Evolutionary conservation across 2,329 filamentous ascomycete genomes (phyloP).

Genomic region (Aureobasidium zeae): DNA sequence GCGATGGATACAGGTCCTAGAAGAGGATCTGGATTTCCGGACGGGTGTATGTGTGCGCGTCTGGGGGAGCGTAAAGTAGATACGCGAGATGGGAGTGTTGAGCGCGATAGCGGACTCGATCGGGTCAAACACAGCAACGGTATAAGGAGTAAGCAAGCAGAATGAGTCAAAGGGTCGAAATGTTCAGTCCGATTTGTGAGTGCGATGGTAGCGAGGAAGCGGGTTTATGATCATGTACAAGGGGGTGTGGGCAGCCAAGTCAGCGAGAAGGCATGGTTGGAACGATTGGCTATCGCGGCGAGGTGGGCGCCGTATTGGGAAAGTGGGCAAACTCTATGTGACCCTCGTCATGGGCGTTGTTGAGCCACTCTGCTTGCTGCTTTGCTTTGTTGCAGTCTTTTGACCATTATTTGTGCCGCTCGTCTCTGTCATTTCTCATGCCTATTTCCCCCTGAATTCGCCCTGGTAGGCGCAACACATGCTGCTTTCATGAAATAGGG

Average conservation of each 20-base stretch:
- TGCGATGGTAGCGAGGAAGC: constrained; percentile 5
- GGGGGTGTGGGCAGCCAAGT: too few relatives aligned
- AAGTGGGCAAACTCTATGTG: constrained; percentile 3
- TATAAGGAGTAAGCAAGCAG: neutral
- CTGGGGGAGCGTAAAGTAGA: constrained; percentile 12
- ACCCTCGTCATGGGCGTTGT: constrained; percentile 10
- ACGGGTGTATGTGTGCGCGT: constrained; percentile 14
- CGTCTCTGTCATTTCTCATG: too few relatives aligned
- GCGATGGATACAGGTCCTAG: too few relatives aligned
- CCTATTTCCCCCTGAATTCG: too few relatives aligned
- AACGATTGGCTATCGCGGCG: constrained; percentile 9
- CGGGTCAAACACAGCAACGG: constrained; percentile 6
- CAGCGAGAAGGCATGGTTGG: constrained; percentile 10
- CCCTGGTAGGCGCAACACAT: too few relatives aligned
- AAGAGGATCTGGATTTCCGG: too few relatives aligned
- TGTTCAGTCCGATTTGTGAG: too few relatives aligned
- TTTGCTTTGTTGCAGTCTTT: too few relatives aligned
- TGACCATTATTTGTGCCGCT: too few relatives aligned
- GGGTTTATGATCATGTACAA: too few relatives aligned
- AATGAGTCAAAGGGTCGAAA: neutral
- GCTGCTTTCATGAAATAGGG: too few relatives aligned
- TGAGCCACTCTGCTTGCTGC: neutral
- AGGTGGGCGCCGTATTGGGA: constrained; percentile 6
- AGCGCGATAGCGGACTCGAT: constrained; percentile 13
- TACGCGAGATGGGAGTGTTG: constrained; percentile 12